Base-by-base conservation (phyloP, 176 grass and related monocot species). In the Paspalum notatum region DNA sequence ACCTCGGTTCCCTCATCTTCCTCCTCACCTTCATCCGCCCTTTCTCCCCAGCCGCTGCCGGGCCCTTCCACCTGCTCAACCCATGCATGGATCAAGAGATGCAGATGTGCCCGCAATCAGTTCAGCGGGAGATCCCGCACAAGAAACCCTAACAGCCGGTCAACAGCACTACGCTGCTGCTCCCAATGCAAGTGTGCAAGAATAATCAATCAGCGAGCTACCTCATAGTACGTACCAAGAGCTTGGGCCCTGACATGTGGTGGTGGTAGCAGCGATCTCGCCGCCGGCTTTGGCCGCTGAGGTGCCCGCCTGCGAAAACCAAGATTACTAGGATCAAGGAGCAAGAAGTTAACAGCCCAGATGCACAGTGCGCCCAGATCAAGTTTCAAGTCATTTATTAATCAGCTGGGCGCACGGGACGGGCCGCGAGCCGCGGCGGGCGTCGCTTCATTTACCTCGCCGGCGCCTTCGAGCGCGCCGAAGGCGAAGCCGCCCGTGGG, bases 1-100 rank as follows among this genome's bases (percentile, higher is more conserved):
- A 94, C 67, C 92, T 90, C 26, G 92, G 92, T 61, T 94, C 92
- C 51, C 92, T 91, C 89, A 91, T 94, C 83, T 94, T 94, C 80
- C 92, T 86, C 72, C 92, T 86, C 59, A 79, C 86, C 77, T 94
- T 94, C 86, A 91, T 80, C 83, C 88, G 88, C 25, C 92, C 85
- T 80, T 91, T 89, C 80, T 84, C 92, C 37, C 60, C 50, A 4
- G 77, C 61, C 50, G 78, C 48, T 15, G 82, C 24, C 41, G 90
- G 9, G 39, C 89, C 87, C 52, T 86, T 94, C 89, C 89, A 91
- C 92, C 92, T 93, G 62, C 91, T 84, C 87, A 53, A 17, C n/a
- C 51, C 68, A 10, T 13, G 6, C 71, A 55, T n/a, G n/a, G n/a
- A n/a, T 62, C 63, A 71, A 63, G 44, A 62, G 26, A 69, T 64